A percentile compares a stretch with the other conserved stretches of the same genome.
Conservation (phyloP, 148 eudicot species). For the Polygonum maritimum region DNA sequence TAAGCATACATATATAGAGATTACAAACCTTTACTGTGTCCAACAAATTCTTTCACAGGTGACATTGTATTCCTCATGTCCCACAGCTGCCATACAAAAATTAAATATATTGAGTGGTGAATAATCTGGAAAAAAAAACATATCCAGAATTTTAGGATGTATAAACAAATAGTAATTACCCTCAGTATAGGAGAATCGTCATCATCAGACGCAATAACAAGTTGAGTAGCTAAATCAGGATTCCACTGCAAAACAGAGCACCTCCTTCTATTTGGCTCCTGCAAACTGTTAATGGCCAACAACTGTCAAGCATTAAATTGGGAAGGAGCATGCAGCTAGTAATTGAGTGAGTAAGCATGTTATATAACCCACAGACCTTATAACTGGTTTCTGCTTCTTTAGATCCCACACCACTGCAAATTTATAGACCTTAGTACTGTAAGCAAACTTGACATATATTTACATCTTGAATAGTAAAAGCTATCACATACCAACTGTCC, state of each 20-base stretch:
- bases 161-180: conserved; percentile 26
- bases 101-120: not conserved
- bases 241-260: conserved; percentile 79
- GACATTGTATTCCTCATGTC: conserved; percentile 85
- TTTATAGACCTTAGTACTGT: not conserved
- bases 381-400: conserved; percentile 87
- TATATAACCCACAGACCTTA: conserved; percentile 34
- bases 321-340: not conserved
- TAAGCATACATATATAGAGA: not conserved
- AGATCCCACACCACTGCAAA: conserved; percentile 92
- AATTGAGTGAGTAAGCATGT: not conserved
- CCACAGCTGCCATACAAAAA: conserved; percentile 62
- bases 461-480: not conserved
- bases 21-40: conserved; percentile 80
- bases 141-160: not conserved
- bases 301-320: conserved; percentile 5
- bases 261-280: conserved; percentile 46
- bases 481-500: conserved; percentile 62
- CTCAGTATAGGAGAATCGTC: conserved; percentile 55
- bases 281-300: conserved; percentile 37
- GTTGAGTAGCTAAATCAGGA: conserved; percentile 67
- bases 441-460: conserved; percentile 1
- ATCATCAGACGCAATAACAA: conserved; percentile 73
- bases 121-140: not conserved
- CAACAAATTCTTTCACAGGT: conserved; percentile 80